Evolutionary conservation across 768 basidiomycete species (phyloP).

Genomic region (Mycena amicta): DNA sequence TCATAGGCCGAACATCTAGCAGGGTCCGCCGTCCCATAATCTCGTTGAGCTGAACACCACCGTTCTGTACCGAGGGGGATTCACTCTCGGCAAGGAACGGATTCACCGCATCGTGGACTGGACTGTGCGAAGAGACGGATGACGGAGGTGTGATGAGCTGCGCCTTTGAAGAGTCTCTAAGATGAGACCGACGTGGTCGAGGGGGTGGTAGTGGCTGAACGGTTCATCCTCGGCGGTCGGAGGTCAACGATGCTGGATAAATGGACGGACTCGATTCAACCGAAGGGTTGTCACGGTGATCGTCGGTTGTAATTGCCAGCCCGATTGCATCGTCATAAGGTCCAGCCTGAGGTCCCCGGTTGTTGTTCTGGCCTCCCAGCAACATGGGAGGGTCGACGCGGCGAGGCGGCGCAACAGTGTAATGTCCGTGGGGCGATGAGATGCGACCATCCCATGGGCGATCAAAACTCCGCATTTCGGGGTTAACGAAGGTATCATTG

Average conservation of each 20-base stretch:
- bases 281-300: slow-evolving; percentile 30
- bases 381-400: not conserved
- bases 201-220: slow-evolving; percentile 27
- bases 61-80: slow-evolving; percentile 4
- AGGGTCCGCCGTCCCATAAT: slow-evolving; percentile 37
- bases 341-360: slow-evolving; percentile 6
- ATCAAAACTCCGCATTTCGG: slow-evolving; percentile 7
- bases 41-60: slow-evolving; percentile 10
- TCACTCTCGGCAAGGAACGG: slow-evolving; percentile 6
- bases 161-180: slow-evolving; percentile 22
- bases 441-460: slow-evolving; percentile 12
- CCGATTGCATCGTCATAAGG: slow-evolving; percentile 20
- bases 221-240: slow-evolving; percentile 34
- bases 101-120: slow-evolving; percentile 9
- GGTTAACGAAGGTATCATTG: slow-evolving; percentile 40
- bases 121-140: slow-evolving; percentile 39
- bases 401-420: not conserved
- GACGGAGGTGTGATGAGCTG: slow-evolving; percentile 45
- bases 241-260: slow-evolving; percentile 49
- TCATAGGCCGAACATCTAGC: slow-evolving; percentile 38
- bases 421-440: not conserved
- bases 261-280: slow-evolving; percentile 53
- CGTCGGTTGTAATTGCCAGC: slow-evolving; percentile 26
- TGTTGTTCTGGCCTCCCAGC: not conserved
- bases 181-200: slow-evolving; percentile 30